A percentile compares a stretch with the other conserved stretches of the same genome.
Conservation (phyloP, 768 basidiomycete genomes). For the Tricholoma furcatifolium region DNA sequence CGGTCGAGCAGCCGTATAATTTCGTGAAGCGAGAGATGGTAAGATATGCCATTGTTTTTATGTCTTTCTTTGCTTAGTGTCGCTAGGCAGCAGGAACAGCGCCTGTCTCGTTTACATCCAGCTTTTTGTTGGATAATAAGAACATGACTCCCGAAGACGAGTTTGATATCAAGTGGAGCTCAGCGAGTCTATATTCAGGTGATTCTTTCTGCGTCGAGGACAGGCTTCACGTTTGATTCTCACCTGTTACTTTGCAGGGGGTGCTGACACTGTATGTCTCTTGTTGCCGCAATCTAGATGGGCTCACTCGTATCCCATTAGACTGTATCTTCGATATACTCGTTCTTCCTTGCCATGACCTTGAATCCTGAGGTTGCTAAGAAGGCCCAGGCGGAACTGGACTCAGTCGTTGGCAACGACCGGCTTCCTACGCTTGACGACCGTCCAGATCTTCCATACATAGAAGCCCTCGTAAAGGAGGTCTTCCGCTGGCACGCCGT, state of each 20-base stretch:
- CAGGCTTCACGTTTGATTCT: not conserved
- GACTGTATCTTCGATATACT: slow-evolving; percentile 62
- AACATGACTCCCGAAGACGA: slow-evolving; percentile 54
- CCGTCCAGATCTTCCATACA: slow-evolving; percentile 55
- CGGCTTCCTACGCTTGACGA: slow-evolving; percentile 61
- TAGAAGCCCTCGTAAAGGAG: slow-evolving; percentile 61
- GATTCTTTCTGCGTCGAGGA: not conserved
- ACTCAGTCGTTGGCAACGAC: slow-evolving; percentile 55
- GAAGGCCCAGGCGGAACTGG: slow-evolving; percentile 65
- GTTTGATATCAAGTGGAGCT: slow-evolving; percentile 64
- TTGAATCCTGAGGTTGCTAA: slow-evolving; percentile 53
- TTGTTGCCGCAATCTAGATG: not conserved
- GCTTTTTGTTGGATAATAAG: slow-evolving; percentile 54
- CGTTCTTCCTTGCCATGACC: slow-evolving; percentile 62
- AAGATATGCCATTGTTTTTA: slow-evolving; percentile 11
- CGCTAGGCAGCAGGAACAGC: slow-evolving; percentile 58
- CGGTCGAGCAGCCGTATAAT: slow-evolving; percentile 55
- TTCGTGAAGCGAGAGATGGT: slow-evolving; percentile 67
- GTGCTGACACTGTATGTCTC: slow-evolving; percentile 52
- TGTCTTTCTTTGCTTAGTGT: slow-evolving; percentile 2
- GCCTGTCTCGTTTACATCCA: slow-evolving; percentile 55
- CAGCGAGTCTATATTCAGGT: slow-evolving; percentile 57
- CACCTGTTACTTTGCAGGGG: slow-evolving; percentile 35
- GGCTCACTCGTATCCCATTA: slow-evolving; percentile 23
- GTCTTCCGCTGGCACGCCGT: slow-evolving; percentile 52